Percentiles rank a stretch among this genome's conserved stretches.
These are phyloP conservation scores for Asterochloris sp. DNA, from an alignment of 139 green algal genomes.

Conservation along the genomic window DNA sequence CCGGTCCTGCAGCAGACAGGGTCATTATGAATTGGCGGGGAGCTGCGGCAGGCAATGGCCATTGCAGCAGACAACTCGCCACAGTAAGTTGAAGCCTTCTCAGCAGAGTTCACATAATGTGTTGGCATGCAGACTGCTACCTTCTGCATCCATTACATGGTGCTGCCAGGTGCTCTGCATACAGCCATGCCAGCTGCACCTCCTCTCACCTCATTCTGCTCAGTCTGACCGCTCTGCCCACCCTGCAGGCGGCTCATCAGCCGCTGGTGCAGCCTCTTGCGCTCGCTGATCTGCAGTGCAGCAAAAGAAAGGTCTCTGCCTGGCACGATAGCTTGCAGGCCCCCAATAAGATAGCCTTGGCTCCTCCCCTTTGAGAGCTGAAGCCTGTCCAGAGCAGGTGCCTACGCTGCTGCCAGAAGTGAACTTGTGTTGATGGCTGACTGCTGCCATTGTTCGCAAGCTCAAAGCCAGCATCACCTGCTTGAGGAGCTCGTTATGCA, in stretches of 20 bases:
- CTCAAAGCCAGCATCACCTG: conserved; percentile 24
- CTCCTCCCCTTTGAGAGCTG: no score
- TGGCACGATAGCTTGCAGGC: neutral
- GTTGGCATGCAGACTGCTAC: neutral
- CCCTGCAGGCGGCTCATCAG: conserved; percentile 56
- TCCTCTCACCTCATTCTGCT: neutral
- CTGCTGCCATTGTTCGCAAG: neutral
- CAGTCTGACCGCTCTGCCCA: neutral
- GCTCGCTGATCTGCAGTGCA: conserved; percentile 66
- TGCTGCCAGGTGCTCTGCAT: neutral
- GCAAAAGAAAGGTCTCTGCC: neutral
- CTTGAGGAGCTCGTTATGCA: conserved; percentile 55
- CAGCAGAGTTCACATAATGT: neutral
- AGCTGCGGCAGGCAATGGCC: neutral
- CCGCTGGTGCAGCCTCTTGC: conserved; percentile 58
- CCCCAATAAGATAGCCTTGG: neutral
- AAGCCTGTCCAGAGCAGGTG: no score
- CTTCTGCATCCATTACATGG: neutral
- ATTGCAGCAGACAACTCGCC: neutral
- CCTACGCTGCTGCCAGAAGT: no score
- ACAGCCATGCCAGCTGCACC: neutral
- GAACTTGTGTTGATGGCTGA: neutral
- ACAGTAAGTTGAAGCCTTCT: neutral
- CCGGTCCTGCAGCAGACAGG: neutral
- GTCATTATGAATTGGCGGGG: neutral